These are phyloP conservation scores for Hypoxylon sp. DNA, from an alignment of 2,329 filamentous ascomycete genomes.

Conservation along the genomic window DNA sequence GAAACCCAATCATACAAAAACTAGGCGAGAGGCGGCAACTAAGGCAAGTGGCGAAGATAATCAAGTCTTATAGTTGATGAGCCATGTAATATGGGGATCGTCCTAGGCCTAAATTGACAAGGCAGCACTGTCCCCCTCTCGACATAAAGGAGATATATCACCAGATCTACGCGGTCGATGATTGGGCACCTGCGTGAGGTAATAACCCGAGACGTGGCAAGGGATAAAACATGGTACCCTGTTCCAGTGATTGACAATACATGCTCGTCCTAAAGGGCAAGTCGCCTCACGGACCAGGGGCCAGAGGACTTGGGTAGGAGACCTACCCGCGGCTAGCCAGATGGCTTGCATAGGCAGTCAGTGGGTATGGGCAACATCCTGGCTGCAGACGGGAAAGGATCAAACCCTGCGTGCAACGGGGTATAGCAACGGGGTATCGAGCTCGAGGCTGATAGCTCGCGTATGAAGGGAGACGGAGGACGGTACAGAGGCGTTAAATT, in stretches of 20 bases:
- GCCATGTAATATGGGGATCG: slow-evolving; percentile 35
- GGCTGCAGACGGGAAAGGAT: slow-evolving; percentile 50
- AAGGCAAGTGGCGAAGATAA: slow-evolving; percentile 38
- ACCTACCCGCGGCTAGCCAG: slow-evolving; percentile 50
- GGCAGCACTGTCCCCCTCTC: slow-evolving; percentile 35
- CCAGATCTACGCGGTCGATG: slow-evolving; percentile 27
- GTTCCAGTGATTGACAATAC: slow-evolving; percentile 51
- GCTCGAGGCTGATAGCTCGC: slow-evolving; percentile 48
- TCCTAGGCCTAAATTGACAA: slow-evolving; percentile 32
- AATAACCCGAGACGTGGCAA: slow-evolving; percentile 45
- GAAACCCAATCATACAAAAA: slow-evolving; percentile 45
- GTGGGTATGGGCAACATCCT: slow-evolving; percentile 46
- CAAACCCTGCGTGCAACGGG: slow-evolving; percentile 46
- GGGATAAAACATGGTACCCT: slow-evolving; percentile 47
- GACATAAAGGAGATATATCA: slow-evolving; percentile 37
- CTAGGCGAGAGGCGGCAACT: slow-evolving; percentile 39
- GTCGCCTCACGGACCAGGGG: slow-evolving; percentile 44
- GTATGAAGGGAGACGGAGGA: slow-evolving; percentile 37
- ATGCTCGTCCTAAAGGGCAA: slow-evolving; percentile 48
- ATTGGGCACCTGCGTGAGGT: slow-evolving; percentile 40
- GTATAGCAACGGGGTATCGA: slow-evolving; percentile 41
- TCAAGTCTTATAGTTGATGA: slow-evolving; percentile 35
- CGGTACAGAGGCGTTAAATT: slow-evolving; percentile 35
- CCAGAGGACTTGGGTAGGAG: slow-evolving; percentile 29
- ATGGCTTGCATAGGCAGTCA: slow-evolving; percentile 49